These are phyloP conservation scores for Cymbopogon citratus DNA, from an alignment of 176 grass and related monocot species.

Conservation along the genomic window DNA sequence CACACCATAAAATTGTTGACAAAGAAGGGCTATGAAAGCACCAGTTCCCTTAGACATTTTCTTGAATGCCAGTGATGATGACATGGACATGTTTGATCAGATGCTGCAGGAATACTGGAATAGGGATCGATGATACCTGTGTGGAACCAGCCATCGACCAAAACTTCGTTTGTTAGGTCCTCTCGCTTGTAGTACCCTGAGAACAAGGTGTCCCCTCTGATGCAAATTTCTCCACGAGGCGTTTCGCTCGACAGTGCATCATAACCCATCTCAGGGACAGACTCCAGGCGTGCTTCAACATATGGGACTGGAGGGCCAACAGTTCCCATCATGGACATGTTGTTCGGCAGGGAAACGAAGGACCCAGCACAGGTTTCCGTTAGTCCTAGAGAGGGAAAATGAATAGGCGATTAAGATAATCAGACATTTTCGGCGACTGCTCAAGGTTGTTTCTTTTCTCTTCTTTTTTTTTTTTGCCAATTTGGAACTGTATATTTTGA, in stretches of 20 bases:
- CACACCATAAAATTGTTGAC: constrained; percentile 1
- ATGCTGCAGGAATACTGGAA: background rate
- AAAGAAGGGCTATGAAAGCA: background rate
- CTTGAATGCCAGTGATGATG: background rate
- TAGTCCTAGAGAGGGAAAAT: constrained; percentile 50
- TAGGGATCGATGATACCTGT: constrained; percentile 48
- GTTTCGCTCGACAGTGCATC: constrained; percentile 54
- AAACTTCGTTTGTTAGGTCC: constrained; percentile 86
- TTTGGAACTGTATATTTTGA: background rate
- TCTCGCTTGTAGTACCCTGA: constrained; percentile 94
- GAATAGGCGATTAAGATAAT: background rate
- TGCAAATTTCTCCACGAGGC: constrained; percentile 87
- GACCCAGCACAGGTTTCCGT: constrained; percentile 84
- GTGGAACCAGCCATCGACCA: constrained; percentile 87
- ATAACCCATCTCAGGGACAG: constrained; percentile 91
- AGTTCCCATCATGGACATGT: constrained; percentile 87
- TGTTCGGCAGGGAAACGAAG: constrained; percentile 73
- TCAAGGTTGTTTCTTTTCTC: background rate
- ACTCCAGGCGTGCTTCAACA: constrained; percentile 69
- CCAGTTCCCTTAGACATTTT: constrained; percentile 4
- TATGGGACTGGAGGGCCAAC: constrained; percentile 91
- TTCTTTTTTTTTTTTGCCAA: background rate
- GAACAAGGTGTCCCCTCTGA: constrained; percentile 79
- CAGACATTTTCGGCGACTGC: background rate
- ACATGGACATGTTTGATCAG: background rate